Base-by-base conservation (phyloP, 148 eudicot genomes). In the Limonium bicolor region DNA sequence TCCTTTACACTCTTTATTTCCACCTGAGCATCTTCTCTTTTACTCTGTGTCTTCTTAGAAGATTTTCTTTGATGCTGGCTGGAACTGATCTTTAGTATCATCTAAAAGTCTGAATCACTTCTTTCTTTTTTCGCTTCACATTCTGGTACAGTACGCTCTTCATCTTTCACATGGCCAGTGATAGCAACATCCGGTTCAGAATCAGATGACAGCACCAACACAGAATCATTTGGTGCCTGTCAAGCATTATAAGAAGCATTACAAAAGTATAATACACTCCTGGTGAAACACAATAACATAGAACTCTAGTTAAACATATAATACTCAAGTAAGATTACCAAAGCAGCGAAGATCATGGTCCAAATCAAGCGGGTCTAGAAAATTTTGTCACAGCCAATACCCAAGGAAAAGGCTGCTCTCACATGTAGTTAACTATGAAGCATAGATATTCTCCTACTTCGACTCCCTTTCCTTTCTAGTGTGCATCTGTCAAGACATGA, bases 181-280 rank as follows among this genome's bases (percentile, higher is more conserved):
- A 60, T 68, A 55, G 48, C 47, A n/a, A n/a, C n/a, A 27, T 68
- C 51, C 31, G 78, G 46, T 34, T 84, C 97, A 26, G 95, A 74
- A 73, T 80, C 93, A 21, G 95, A 80, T 27, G 87, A 77, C 55
- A 90, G 55, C 23, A 67, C 59, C 81, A 55, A 80, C 36, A 84
- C 48, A 30, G 74, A 74, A 60, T 61, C 65, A 20, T 52, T 56
- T 33, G 55, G 55, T 51, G 41, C 78, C 83, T 80, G 75, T 38
- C 52, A 59, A 57, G 66, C 23, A 43, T 43, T 25, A 4, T 3
- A 19, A 7, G 7, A 6, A 43, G n/a, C n/a, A n/a, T n/a, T n/a
- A n/a, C n/a, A n/a, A n/a, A n/a, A n/a, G n/a, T n/a, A n/a, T n/a
- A n/a, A n/a, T n/a, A n/a, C n/a, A n/a, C n/a, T n/a, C n/a, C n/a